phyloP scores from a whole-genome alignment of 2,329 filamentous ascomycete genomes.

The Huntiella moniliformis region DNA sequence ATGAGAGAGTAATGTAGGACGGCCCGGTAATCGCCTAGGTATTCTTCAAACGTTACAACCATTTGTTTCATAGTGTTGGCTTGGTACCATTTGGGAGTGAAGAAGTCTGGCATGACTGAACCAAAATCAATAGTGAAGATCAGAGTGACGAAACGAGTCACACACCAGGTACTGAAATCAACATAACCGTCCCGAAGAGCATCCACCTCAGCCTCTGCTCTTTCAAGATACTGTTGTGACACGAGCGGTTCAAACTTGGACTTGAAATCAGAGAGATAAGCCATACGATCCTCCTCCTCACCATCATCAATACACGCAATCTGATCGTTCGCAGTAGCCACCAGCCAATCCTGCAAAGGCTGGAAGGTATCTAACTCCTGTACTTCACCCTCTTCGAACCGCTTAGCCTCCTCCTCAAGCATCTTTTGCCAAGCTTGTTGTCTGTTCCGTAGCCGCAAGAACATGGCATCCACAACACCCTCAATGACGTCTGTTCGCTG shows the following conservation, averaged over 20 bases:
- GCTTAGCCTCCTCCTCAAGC: constrained; percentile 65
- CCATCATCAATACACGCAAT: constrained; percentile 95
- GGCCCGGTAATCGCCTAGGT: constrained; percentile 68
- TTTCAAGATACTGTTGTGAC: constrained; percentile 59
- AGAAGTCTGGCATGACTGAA: constrained; percentile 68
- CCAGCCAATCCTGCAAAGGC: constrained; percentile 81
- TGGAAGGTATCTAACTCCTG: constrained; percentile 50
- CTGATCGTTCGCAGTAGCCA: constrained; percentile 94
- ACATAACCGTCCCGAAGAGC: constrained; percentile 78
- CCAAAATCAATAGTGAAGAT: constrained; percentile 85
- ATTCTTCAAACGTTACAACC: constrained; percentile 87
- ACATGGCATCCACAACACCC: constrained; percentile 92
- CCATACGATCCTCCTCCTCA: constrained; percentile 51
- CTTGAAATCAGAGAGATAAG: constrained; percentile 74
- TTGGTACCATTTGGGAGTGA: constrained; percentile 77
- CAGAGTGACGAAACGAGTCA: constrained; percentile 66
- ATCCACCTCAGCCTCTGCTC: constrained; percentile 53
- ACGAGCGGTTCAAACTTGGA: constrained; percentile 68
- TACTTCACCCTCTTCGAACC: constrained; percentile 40
- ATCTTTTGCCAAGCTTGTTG: constrained; percentile 77
- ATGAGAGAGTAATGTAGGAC: constrained; percentile 73
- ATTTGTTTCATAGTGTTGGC: constrained; percentile 82
- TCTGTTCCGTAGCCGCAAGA: constrained; percentile 61
- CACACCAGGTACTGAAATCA: constrained; percentile 84
- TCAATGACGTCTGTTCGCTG: constrained; percentile 79